Percentiles rank a stretch among this genome's conserved stretches.
Conservation (phyloP, 1,284 basidiomycete species). For the Fereydounia khargensis region DNA sequence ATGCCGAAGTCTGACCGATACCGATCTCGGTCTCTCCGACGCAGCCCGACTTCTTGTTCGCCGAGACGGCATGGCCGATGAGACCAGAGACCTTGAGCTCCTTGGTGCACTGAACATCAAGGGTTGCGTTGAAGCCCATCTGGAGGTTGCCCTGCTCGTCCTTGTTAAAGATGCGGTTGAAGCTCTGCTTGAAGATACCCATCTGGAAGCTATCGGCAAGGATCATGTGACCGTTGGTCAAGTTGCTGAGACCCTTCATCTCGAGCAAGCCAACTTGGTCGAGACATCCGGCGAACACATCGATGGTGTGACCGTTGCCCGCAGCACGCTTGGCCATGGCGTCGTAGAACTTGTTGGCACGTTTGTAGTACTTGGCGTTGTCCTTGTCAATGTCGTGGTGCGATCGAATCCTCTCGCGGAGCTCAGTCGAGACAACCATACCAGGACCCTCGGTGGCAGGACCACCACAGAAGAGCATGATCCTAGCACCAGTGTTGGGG, state of each 20-base stretch:
- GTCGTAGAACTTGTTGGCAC: conserved; percentile 97
- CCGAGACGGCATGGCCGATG: conserved; percentile 95
- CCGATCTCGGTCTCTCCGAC: conserved; percentile 99
- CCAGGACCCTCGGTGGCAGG: conserved; percentile 97
- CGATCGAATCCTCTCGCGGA: conserved; percentile 95
- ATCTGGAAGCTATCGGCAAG: conserved; percentile 96
- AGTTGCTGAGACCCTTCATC: conserved; percentile 93
- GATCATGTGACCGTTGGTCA: conserved; percentile 93
- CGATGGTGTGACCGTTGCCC: conserved; percentile 89
- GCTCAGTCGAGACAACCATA: conserved; percentile 90
- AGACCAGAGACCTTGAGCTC: conserved; percentile 97
- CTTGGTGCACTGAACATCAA: conserved; percentile 98
- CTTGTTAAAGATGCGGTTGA: conserved; percentile 89
- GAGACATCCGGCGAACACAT: conserved; percentile 93
- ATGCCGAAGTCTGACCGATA: conserved; percentile 97
- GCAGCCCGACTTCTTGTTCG: conserved; percentile 91
- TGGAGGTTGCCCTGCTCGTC: conserved; percentile 87
- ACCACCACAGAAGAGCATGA: conserved; percentile 95
- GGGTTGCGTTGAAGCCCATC: conserved; percentile 99
- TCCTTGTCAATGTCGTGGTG: conserved; percentile 99
- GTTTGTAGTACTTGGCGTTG: conserved; percentile 95
- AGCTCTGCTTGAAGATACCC: conserved; percentile 97
- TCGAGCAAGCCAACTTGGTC: conserved; percentile 97
- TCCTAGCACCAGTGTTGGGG: conserved; percentile 90
- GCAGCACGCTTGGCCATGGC: conserved; percentile 88